Evolutionary conservation across 768 basidiomycete species (phyloP).

Genomic region (Pisolithus tinctorius): DNA sequence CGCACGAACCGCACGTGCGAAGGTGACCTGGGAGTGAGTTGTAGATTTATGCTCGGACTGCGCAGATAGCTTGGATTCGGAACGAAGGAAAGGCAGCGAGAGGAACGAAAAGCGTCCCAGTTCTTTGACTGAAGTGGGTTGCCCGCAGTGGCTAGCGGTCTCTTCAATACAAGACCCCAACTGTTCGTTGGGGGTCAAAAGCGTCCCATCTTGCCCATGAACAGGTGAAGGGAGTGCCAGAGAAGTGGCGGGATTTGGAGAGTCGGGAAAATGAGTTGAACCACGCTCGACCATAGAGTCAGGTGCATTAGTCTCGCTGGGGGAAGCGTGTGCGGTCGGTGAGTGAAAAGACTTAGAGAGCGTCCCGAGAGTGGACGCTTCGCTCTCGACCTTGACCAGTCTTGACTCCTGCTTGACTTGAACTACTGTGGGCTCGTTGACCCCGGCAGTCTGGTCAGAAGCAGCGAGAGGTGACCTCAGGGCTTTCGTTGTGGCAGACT

Average conservation of each 20-base stretch:
- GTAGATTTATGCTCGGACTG: constrained; percentile 26
- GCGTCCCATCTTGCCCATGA: neutral
- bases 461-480: neutral
- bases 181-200: constrained; percentile 11
- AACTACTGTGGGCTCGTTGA: neutral
- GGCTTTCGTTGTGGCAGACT: neutral
- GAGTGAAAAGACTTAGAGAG: constrained; percentile 17
- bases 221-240: constrained; percentile 13
- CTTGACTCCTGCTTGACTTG: neutral
- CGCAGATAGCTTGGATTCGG: constrained; percentile 21
- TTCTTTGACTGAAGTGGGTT: constrained; percentile 12
- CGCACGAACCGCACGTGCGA: constrained; percentile 9
- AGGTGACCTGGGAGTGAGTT: constrained; percentile 2
- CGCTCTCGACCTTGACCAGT: neutral
- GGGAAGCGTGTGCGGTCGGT: constrained; percentile 17
- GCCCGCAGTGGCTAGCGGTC: constrained; percentile 17
- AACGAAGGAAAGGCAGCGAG: constrained; percentile 35
- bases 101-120: constrained; percentile 45
- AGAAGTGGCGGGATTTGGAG: constrained; percentile 11
- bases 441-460: neutral
- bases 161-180: constrained; percentile 18
- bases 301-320: neutral
- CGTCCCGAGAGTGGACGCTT: neutral
- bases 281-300: constrained; percentile 2
- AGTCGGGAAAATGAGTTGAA: constrained; percentile 12